Conservation (phyloP, 345 rosid species). For the Lumnitzera racemosa region DNA sequence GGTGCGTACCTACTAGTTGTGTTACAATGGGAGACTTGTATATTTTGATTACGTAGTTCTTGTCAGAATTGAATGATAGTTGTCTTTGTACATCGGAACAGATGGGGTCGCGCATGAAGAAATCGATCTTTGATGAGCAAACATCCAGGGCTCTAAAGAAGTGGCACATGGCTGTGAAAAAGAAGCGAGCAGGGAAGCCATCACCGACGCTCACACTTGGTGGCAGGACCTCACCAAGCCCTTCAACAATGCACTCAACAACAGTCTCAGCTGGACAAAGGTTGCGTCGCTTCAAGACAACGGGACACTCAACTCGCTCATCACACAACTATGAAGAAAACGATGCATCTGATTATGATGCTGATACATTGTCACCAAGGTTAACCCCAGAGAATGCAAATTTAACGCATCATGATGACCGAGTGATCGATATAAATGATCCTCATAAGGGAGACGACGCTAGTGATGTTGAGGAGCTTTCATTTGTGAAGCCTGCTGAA, state of each 20-base stretch:
- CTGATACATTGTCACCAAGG: conserved; percentile 45
- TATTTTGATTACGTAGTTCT: too few species aligned
- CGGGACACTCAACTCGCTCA: conserved; percentile 60
- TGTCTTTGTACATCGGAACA: conserved; percentile 9
- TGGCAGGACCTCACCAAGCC: conserved; percentile 35
- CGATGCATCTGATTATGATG: conserved; percentile 57
- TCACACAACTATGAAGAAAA: conserved; percentile 28
- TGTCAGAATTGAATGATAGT: too few species aligned
- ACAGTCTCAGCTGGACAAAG: conserved; percentile 17
- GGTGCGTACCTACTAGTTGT: too few species aligned
- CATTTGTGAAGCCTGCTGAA: conserved; percentile 48
- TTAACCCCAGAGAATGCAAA: conserved; percentile 19
- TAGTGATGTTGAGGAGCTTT: conserved; percentile 46
- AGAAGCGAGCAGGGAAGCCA: conserved; percentile 44
- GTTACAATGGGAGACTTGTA: too few species aligned
- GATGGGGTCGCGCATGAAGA: conserved; percentile 96
- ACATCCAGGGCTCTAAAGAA: conserved; percentile 84
- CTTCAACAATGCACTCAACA: conserved; percentile 9
- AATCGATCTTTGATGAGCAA: conserved; percentile 85
- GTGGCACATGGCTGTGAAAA: conserved; percentile 81
- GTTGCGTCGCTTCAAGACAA: conserved; percentile 69
- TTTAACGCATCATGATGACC: conserved; percentile 19
- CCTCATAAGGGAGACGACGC: conserved; percentile 19
- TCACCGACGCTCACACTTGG: conserved; percentile 40
- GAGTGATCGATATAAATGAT: conserved; percentile 21